A percentile compares a stretch with the other conserved stretches of the same genome.
phyloP scores from a whole-genome alignment of 805 yeast genomes.

The Yarrowia phangngaensis region DNA sequence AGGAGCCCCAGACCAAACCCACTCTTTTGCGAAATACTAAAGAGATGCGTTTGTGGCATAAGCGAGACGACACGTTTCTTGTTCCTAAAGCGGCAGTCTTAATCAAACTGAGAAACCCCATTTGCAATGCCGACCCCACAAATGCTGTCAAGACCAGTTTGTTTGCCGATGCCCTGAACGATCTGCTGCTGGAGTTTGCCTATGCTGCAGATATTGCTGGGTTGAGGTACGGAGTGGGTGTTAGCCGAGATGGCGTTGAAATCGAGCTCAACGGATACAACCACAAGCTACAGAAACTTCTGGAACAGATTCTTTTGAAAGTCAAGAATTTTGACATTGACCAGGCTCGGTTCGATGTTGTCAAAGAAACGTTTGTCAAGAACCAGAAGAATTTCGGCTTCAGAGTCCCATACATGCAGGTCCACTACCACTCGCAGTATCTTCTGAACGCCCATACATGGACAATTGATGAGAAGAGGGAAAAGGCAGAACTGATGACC shows the following conservation, averaged over 20 bases:
- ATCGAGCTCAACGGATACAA: slow-evolving; percentile 74
- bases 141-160: slow-evolving; percentile 57
- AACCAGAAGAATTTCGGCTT: slow-evolving; percentile 65
- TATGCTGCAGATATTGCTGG: slow-evolving; percentile 87
- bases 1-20: slow-evolving; percentile 54
- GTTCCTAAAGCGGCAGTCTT: slow-evolving; percentile 80
- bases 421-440: slow-evolving; percentile 57
- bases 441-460: slow-evolving; percentile 72
- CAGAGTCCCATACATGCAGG: slow-evolving; percentile 74
- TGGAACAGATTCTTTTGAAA: slow-evolving; percentile 56
- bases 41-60: slow-evolving; percentile 70
- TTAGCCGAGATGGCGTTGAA: slow-evolving; percentile 66
- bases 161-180: slow-evolving; percentile 68
- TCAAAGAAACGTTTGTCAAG: slow-evolving; percentile 61
- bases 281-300: slow-evolving; percentile 66
- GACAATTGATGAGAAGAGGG: slow-evolving; percentile 57
- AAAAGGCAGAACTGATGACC: slow-evolving; percentile 45
- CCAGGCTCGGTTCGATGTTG: slow-evolving; percentile 58
- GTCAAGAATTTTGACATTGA: slow-evolving; percentile 51
- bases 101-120: slow-evolving; percentile 59
- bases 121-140: slow-evolving; percentile 55
- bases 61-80: slow-evolving; percentile 82
- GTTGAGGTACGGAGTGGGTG: slow-evolving; percentile 52
- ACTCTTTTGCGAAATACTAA: slow-evolving; percentile 52
- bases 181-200: slow-evolving; percentile 66